Conservation (phyloP, 75 land plant genomes). For the Adiantum capillusveneris region DNA sequence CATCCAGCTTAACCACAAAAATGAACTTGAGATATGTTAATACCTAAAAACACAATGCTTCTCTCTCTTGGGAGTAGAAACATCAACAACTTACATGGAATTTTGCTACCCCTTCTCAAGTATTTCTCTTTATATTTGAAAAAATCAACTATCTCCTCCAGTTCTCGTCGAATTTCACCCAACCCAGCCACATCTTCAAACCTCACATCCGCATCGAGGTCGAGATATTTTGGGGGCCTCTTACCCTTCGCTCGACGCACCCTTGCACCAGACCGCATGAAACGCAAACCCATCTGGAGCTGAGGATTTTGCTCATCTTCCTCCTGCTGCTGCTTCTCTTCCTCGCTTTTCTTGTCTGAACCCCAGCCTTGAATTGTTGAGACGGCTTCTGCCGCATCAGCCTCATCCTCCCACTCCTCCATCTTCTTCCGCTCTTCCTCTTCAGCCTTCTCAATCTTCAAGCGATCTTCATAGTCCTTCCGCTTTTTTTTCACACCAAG, state of each 20-base stretch:
- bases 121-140: conserved; percentile 82
- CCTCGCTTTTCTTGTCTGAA: conserved; percentile 23
- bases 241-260: conserved; percentile 46
- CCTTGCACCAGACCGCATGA: conserved; percentile 88
- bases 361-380: background rate
- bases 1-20: background rate
- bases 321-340: conserved; percentile 40
- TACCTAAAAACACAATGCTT: too few relatives aligned
- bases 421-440: conserved; percentile 77
- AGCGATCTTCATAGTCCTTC: conserved; percentile 83
- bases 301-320: conserved; percentile 52
- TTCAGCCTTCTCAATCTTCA: conserved; percentile 78
- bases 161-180: conserved; percentile 88
- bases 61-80: background rate
- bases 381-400: conserved; percentile 28
- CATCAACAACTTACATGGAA: conserved; percentile 55
- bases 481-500: conserved; percentile 56
- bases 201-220: conserved; percentile 73
- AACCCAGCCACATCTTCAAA: conserved; percentile 94
- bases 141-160: conserved; percentile 95
- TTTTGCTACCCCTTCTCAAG: conserved; percentile 75
- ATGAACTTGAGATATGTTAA: background rate
- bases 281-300: conserved; percentile 59
- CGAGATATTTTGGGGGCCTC: conserved; percentile 60
- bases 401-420: conserved; percentile 59